A percentile compares a stretch with the other conserved stretches of the same genome.
These are phyloP conservation scores for Skeletonema grethae DNA, from an alignment of 108 stramenopile species.

Conservation along the genomic window DNA sequence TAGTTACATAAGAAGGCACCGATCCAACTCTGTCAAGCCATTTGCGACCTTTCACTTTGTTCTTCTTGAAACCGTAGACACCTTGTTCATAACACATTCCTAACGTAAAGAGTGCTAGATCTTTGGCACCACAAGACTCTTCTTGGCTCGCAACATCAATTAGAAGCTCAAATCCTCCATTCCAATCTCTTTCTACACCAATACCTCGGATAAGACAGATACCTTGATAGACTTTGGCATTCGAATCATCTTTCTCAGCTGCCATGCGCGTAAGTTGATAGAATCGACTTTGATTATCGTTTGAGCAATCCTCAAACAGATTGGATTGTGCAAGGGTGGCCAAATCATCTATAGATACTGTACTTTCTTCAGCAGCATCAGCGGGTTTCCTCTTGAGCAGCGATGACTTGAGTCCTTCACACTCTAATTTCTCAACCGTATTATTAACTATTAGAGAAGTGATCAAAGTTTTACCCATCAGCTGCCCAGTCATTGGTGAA, in stretches of 20 bases:
- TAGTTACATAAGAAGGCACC: constrained; percentile 7
- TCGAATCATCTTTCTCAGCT: constrained; percentile 10
- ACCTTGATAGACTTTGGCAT: constrained; percentile 24
- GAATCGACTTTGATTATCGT: neutral
- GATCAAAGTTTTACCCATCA: constrained; percentile 13
- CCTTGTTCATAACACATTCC: constrained; percentile 23
- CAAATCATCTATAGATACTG: neutral
- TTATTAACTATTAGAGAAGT: neutral
- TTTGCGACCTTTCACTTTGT: constrained; percentile 15
- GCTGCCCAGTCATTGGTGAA: constrained; percentile 28
- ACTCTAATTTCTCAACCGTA: constrained; percentile 10
- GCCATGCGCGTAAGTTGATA: constrained; percentile 2
- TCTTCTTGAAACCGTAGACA: constrained; percentile 15
- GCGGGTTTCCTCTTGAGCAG: neutral
- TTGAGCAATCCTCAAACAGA: constrained; percentile 12
- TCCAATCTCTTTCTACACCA: constrained; percentile 17
- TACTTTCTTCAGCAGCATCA: neutral
- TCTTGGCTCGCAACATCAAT: constrained; percentile 26
- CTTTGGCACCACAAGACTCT: constrained; percentile 10
- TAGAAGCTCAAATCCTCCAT: constrained; percentile 22
- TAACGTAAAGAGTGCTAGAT: constrained; percentile 25
- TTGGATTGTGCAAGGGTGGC: constrained; percentile 13
- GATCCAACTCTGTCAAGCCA: constrained; percentile 16
- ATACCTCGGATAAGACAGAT: constrained; percentile 26
- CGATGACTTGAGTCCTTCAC: constrained; percentile 4